Conservation (phyloP, 163 green algal species). For the Chlorella variabilis region DNA sequence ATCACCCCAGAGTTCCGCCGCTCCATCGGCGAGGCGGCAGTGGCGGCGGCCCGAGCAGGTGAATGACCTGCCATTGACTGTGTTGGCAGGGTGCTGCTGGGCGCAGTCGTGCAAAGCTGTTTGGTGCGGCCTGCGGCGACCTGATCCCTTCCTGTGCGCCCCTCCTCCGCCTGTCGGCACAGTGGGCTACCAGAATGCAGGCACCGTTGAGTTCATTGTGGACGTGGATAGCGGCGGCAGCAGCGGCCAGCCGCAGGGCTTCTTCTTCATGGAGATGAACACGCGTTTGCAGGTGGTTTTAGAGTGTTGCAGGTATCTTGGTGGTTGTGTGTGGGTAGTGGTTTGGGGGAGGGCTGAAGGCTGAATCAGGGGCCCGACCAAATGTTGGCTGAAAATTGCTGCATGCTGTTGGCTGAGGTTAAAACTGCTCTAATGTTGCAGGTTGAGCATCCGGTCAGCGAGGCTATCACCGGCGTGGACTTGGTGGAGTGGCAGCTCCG, state of each 20-base stretch:
- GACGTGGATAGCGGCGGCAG: constrained; percentile 67
- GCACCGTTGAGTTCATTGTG: constrained; percentile 94
- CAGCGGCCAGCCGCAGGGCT: background rate
- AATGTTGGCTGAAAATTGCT: no score
- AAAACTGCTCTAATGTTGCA: constrained; percentile 49
- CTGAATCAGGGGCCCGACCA: no score
- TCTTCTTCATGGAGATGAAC: constrained; percentile 37
- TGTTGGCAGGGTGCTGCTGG: no score
- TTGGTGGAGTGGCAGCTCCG: constrained; percentile 88
- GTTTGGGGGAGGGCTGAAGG: background rate
- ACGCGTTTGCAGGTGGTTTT: constrained; percentile 30
- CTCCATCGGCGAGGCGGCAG: constrained; percentile 68
- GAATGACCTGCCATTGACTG: background rate
- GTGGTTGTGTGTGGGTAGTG: background rate
- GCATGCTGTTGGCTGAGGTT: no score
- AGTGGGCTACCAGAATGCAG: constrained; percentile 87
- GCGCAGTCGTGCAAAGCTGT: no score
- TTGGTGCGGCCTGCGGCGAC: no score
- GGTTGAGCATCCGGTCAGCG: constrained; percentile 90
- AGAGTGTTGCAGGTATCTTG: no score
- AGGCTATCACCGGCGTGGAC: constrained; percentile 79
- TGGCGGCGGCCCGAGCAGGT: constrained; percentile 71
- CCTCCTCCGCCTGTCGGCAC: background rate
- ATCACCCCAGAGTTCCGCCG: constrained; percentile 58
- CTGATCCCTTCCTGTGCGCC: background rate